Base-by-base conservation (phyloP, 2,329 filamentous ascomycete genomes). In the Botrytis fabae region DNA sequence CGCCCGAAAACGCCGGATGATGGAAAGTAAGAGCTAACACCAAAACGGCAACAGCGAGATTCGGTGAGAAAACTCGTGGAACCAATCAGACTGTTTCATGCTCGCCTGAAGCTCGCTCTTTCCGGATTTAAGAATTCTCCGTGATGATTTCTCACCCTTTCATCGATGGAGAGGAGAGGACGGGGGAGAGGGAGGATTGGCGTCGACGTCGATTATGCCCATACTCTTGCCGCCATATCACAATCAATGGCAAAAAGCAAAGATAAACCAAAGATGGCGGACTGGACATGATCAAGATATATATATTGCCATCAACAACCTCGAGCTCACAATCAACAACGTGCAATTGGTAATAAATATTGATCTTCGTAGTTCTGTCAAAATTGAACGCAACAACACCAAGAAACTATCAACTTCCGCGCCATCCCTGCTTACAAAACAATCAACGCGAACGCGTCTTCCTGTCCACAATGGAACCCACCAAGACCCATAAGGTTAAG, bases 91-190 rank as follows among this genome's bases (percentile, higher is more conserved):
- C 9, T n/a, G 4, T 2, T 25, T 8, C 14, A 14, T 40, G 2
- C 38, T 12, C 22, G 18, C 40, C 42, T 38, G 62, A 28, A 25
- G 9, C 32, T 57, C n/a, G 51, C 25, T 66, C 22, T 44, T 35
- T 57, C 28, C 48, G 65, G 65, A 42, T 20, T 69, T 69, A 57
- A 69, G 18, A 57, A 32, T 57, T 68, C 22, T 18, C 65, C 48
- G 64, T 54, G 42, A 48, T 12, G 12, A 64, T 14, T n/a, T 14
- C 32, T 18, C 18, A 28, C 48, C 22, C 10, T 65, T 65, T 14
- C 18, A 38, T 44, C 25, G 28, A 63, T 28, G n/a, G 22, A 38
- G 22, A 9, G n/a, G 22, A 38, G 22, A 9, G 7, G 12, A 61
- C 22, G 59, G 59, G 35, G 35, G 7, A 25, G 12, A 61, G 35